Evolutionary conservation across 2,329 filamentous ascomycete species (phyloP).

Genomic region (Dactylellina haptotyla): DNA sequence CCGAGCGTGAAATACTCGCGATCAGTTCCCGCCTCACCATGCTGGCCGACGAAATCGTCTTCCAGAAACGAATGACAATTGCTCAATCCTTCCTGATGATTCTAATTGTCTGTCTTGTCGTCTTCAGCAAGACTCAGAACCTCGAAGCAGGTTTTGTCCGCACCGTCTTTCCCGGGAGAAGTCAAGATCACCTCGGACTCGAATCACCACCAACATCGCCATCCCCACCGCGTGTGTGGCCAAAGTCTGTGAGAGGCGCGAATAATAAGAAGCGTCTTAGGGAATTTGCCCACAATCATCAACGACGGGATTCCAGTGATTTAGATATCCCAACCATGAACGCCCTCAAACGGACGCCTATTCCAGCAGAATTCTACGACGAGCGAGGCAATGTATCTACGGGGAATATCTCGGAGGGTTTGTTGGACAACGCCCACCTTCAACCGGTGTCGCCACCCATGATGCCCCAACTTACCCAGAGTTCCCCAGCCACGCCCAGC

Average conservation of each 20-base stretch:
- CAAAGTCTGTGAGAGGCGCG: slow-evolving; percentile 12
- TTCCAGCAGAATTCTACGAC: slow-evolving; percentile 38
- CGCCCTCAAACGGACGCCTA: slow-evolving; percentile 21
- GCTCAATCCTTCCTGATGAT: slow-evolving; percentile 88
- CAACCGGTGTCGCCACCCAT: slow-evolving; percentile 22
- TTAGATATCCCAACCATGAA: slow-evolving; percentile 17
- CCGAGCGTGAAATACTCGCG: slow-evolving; percentile 82
- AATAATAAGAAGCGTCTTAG: slow-evolving; percentile 26
- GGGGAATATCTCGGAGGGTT: slow-evolving; percentile 26
- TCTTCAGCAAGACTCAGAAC: slow-evolving; percentile 69
- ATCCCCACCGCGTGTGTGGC: slow-evolving; percentile 16
- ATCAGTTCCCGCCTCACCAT: slow-evolving; percentile 82
- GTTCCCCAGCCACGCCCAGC: slow-evolving; percentile 56
- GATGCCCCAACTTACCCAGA: slow-evolving; percentile 38
- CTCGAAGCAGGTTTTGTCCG: slow-evolving; percentile 54
- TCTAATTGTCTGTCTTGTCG: slow-evolving; percentile 84
- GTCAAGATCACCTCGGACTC: slow-evolving; percentile 39
- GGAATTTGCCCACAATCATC: slow-evolving; percentile 36
- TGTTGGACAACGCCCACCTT: slow-evolving; percentile 13
- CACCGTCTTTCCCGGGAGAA: slow-evolving; percentile 53
- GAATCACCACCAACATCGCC: slow-evolving; percentile 55
- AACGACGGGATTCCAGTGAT: slow-evolving; percentile 48
- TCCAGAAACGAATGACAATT: slow-evolving; percentile 90
- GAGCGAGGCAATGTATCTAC: slow-evolving; percentile 5
- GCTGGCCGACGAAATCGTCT: slow-evolving; percentile 89